Evolutionary conservation across 768 basidiomycete species (phyloP), one percentile per base, ranked within the genome.

Genomic region (Lactifluus subvellereus): DNA sequence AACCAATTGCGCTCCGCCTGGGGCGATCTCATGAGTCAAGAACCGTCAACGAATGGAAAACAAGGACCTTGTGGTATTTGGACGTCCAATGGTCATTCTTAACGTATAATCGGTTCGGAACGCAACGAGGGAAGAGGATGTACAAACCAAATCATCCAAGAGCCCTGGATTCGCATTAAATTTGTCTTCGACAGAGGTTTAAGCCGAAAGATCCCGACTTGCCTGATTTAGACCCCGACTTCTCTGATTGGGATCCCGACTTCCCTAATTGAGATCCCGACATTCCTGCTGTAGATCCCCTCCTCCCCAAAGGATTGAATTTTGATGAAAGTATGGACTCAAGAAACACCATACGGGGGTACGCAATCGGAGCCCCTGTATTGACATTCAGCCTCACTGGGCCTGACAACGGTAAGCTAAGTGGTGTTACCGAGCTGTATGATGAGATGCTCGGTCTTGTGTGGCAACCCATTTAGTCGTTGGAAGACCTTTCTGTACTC

Each of bases 41-140:
- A 40, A 67, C 45, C 20, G 3, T 37, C 20, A 18, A 37, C n/a
- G 16, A 57, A 43, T 48, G 37, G 53, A 54, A 18, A 50, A 27
- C 3, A 54, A 45, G 69, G 30, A 87, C 90, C 78, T 92, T 92
- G 72, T 93, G 91, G 4, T 72, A 71, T 59, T 85, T 85, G 35
- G 91, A 84, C 5, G 93, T 95, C 94, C 94, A 95, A 69, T 95
- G 93, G 71, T 96, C 93, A 67, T 94, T 94, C 86, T 91, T 60
- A 27, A 48, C 8, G 6, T 18, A 40, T 45, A 54, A 60, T 53
- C 11, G 59, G 62, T 32, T 40, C n/a, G 18, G 35, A 43, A 45
- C 9, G 52, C 37, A 56, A 6, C 55, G 53, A 8, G 69, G 8
- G 38, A 22, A 45, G 33, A 43, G 11, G 30, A 43, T 10, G 18